A percentile compares a stretch with the other conserved stretches of the same genome.
Conservation (phyloP, 352 stramenopile genomes). For the Albugo candida region DNA sequence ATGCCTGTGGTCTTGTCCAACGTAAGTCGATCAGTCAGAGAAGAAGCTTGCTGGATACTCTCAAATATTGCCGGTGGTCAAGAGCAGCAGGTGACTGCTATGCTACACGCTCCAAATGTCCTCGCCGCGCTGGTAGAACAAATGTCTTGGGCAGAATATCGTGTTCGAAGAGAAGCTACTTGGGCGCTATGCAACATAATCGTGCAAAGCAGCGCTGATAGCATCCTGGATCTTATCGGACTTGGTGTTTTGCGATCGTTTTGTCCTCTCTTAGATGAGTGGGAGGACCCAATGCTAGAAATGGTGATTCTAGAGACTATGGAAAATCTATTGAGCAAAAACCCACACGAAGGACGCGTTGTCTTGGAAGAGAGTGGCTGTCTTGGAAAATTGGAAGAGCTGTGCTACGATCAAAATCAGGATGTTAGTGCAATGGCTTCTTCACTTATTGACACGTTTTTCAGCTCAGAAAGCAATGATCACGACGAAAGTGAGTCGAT, state of each 20-base stretch:
- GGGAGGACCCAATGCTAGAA: constrained; percentile 71
- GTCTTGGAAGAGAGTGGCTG: constrained; percentile 64
- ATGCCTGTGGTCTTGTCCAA: constrained; percentile 69
- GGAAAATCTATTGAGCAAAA: constrained; percentile 48
- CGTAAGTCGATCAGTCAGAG: constrained; percentile 52
- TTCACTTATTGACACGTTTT: constrained; percentile 72
- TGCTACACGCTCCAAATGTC: constrained; percentile 52
- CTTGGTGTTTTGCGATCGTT: constrained; percentile 63
- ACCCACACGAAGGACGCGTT: constrained; percentile 29
- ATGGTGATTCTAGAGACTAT: constrained; percentile 69
- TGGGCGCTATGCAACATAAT: constrained; percentile 80
- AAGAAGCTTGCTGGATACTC: constrained; percentile 77
- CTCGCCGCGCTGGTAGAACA: constrained; percentile 50
- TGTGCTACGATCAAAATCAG: constrained; percentile 67
- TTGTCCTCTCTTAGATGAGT: constrained; percentile 54
- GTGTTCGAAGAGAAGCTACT: constrained; percentile 64
- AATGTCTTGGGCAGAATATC: constrained; percentile 74
- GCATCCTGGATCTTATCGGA: constrained; percentile 37
- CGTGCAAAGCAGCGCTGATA: constrained; percentile 34
- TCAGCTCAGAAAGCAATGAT: constrained; percentile 24
- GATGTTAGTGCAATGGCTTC: constrained; percentile 51
- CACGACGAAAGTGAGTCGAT: constrained; percentile 9
- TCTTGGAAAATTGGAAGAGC: constrained; percentile 54
- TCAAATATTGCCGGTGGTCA: constrained; percentile 68
- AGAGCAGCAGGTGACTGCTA: constrained; percentile 44